Base-by-base conservation (phyloP, 331 rosid species). In the Saraca asoca region DNA sequence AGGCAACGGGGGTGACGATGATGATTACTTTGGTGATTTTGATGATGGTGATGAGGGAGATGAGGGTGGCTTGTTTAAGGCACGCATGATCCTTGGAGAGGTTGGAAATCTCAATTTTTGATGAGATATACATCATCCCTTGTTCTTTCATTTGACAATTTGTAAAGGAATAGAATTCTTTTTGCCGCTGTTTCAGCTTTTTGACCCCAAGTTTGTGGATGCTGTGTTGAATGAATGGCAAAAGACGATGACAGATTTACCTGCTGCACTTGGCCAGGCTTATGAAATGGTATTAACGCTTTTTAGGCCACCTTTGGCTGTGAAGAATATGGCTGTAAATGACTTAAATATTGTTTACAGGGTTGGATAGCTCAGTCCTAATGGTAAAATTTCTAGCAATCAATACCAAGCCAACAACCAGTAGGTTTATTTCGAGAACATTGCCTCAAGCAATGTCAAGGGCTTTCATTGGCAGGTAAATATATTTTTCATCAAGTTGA, bases 1-100 rank as follows among this genome's bases (percentile, higher is more conserved):
- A 70, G 99, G 99, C 66, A n/a, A n/a, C n/a, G 99, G 99, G 61
- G 99, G 96, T 77, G 99, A 88, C 33, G 99, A 94, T 51, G 97
- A 88, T 16, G 97, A 94, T 75, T 94, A 94, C 78, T 94, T 86
- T 71, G 99, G 90, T 79, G 97, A 90, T 52, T 94, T 90, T 15
- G 99, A 94, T 52, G 99, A 90, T 16, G 97, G 95, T 19, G 99
- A 90, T 20, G 99, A 94, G 68, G 97, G 99, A 69, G 99, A 88
- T 62, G 97, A 90, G 59, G 98, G 95, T 71, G 96, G 97, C 76
- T 69, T 94, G 75, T 94, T 94, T 68, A 84, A 96, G 82, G 83
- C 90, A 69, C 75, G 96, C 56, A 81, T 81, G 75, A 70, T 88
- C 69, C 81, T 94, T 66, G 97, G 90, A 79, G 99, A 94, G 96